phyloP scores from a whole-genome alignment of 2,329 filamentous ascomycete species.

The Diplodia corticola region DNA sequence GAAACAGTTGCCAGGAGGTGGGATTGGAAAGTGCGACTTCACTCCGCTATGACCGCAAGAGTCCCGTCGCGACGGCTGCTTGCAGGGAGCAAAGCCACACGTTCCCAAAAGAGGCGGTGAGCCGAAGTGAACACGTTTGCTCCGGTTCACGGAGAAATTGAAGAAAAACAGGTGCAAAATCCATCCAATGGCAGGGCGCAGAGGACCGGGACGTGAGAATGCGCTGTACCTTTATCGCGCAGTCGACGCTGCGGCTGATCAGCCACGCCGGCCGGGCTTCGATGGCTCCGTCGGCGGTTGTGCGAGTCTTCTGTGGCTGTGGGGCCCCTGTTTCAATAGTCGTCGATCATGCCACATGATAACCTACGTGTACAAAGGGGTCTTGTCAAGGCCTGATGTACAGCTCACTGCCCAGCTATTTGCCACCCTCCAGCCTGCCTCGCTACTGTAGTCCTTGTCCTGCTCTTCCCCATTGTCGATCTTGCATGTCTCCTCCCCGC shows the following conservation, averaged over 20 bases:
- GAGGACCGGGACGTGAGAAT: background rate
- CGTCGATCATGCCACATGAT: conserved; percentile 20
- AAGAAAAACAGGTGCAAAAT: background rate
- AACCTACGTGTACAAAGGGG: conserved; percentile 19
- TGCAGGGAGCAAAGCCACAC: background rate
- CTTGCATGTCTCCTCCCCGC: background rate
- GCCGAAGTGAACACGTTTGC: conserved; percentile 3
- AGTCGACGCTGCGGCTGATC: background rate
- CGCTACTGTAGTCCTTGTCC: background rate
- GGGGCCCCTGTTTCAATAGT: conserved; percentile 13
- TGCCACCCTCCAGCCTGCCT: background rate
- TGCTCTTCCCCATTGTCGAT: background rate
- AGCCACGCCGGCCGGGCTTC: background rate
- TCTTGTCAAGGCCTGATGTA: background rate
- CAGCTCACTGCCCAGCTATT: conserved; percentile 3
- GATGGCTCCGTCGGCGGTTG: background rate
- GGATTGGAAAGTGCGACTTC: background rate
- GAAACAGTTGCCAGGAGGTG: conserved; percentile 4
- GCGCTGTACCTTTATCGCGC: background rate
- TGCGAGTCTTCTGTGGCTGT: background rate
- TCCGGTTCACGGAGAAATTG: background rate
- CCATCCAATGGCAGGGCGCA: background rate
- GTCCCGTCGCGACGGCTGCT: background rate
- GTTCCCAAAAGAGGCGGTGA: conserved; percentile 3
- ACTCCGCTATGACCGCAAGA: conserved; percentile 4